These are phyloP conservation scores for Arachnopeziza araneosa DNA, from an alignment of 2,329 filamentous ascomycete species.

Conservation along the genomic window DNA sequence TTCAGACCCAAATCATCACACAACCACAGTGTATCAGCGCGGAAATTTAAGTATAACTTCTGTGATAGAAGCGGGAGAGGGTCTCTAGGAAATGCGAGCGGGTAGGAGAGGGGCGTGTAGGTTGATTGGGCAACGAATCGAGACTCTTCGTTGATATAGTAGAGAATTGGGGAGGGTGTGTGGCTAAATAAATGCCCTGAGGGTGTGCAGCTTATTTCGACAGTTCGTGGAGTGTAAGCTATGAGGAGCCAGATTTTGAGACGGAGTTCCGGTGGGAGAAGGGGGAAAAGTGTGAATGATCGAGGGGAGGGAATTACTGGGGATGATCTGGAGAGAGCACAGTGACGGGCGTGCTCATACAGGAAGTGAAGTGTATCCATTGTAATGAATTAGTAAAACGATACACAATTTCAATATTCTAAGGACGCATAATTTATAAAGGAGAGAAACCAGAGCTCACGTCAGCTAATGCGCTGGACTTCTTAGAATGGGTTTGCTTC, in stretches of 20 bases:
- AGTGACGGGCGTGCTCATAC: slow-evolving; percentile 14
- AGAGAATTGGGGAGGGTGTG: slow-evolving; percentile 13
- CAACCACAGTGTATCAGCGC: slow-evolving; percentile 9
- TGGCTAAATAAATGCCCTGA: slow-evolving; percentile 15
- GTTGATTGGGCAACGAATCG: slow-evolving; percentile 15
- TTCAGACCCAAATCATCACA: slow-evolving; percentile 1
- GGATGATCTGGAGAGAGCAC: not conserved
- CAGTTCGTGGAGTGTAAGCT: slow-evolving; percentile 6
- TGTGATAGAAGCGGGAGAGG: not conserved
- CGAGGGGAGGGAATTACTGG: not conserved
- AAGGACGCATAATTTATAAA: not conserved
- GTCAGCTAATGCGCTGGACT: not conserved
- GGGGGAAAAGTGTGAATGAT: slow-evolving; percentile 14
- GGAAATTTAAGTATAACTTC: slow-evolving; percentile 13
- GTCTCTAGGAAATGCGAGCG: slow-evolving; percentile 21
- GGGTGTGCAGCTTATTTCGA: slow-evolving; percentile 15
- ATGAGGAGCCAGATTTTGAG: slow-evolving; percentile 15
- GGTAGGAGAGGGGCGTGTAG: slow-evolving; percentile 5
- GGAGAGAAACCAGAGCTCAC: not conserved
- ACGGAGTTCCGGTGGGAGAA: slow-evolving; percentile 16
- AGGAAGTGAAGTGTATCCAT: slow-evolving; percentile 3
- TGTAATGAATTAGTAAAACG: not conserved
- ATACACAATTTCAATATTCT: slow-evolving; percentile 6
- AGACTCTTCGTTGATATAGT: slow-evolving; percentile 18
- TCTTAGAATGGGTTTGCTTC: not conserved